These are phyloP conservation scores for Sophora flavescens DNA, from an alignment of 306 rosid species.

Conservation along the genomic window DNA sequence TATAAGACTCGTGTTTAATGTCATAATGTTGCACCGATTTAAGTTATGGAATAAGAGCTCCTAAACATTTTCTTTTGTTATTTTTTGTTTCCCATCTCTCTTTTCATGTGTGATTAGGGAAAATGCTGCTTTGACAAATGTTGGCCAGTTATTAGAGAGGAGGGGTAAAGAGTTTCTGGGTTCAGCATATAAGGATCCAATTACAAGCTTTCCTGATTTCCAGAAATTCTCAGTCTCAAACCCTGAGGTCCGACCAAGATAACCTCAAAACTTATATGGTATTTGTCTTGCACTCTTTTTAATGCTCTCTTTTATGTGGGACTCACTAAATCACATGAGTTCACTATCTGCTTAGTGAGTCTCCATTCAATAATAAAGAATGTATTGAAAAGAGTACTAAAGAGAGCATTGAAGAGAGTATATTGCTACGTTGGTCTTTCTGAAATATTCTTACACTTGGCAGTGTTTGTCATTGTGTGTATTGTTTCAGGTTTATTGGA, in stretches of 20 bases:
- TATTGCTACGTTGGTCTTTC: background rate
- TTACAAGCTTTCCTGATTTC: conserved; percentile 77
- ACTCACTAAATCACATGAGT: no score
- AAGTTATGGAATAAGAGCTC: conserved; percentile 19
- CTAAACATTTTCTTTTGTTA: background rate
- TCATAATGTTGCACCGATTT: background rate
- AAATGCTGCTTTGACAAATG: conserved; percentile 68
- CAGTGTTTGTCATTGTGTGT: conserved; percentile 30
- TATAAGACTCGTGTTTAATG: background rate
- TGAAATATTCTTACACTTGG: conserved; percentile 22
- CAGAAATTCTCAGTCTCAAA: conserved; percentile 83
- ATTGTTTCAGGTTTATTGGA: conserved; percentile 81
- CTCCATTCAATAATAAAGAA: no score
- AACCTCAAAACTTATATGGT: conserved; percentile 11
- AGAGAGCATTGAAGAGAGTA: no score
- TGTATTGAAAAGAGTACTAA: no score
- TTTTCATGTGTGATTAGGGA: conserved; percentile 57
- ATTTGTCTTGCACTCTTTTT: background rate
- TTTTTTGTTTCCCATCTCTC: background rate
- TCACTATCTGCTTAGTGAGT: no score
- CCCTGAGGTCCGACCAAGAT: conserved; percentile 65
- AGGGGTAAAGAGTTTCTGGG: conserved; percentile 80
- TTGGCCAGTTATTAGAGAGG: conserved; percentile 73
- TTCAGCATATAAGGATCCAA: conserved; percentile 79
- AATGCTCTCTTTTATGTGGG: no score